Evolutionary conservation across 148 eudicot species (phyloP).

Genomic region (Vaccinium corymbosum): DNA sequence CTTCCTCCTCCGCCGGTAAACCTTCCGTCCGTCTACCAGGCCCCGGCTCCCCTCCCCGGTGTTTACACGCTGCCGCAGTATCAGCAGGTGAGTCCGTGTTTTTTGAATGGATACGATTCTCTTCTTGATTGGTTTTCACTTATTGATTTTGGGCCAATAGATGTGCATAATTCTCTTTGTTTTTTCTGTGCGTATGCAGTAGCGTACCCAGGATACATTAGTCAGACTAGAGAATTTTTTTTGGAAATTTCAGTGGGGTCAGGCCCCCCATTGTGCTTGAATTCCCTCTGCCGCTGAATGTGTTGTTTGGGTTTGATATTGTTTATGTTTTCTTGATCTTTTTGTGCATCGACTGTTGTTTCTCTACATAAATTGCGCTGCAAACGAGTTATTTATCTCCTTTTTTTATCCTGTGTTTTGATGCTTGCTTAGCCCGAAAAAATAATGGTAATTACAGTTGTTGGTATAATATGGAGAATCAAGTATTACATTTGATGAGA

Average conservation of each 20-base stretch:
- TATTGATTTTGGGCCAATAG: not conserved
- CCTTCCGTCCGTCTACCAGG: slow-evolving; percentile 32
- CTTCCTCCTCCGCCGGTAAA: slow-evolving; percentile 15
- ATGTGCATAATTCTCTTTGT: not conserved
- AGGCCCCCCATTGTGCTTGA: no score
- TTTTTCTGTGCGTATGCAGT: no score
- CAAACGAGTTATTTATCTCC: not conserved
- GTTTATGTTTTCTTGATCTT: not conserved
- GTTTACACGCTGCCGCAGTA: slow-evolving; percentile 70
- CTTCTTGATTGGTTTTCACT: not conserved
- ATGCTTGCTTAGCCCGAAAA: not conserved
- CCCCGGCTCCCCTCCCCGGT: slow-evolving; percentile 25
- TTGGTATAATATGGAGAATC: not conserved
- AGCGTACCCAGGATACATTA: no score
- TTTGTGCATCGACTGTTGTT: not conserved
- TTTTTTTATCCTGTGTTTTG: not conserved
- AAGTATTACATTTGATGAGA: not conserved
- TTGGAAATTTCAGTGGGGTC: no score
- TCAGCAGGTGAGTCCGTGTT: slow-evolving; percentile 47
- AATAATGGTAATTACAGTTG: not conserved
- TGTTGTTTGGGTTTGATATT: not conserved
- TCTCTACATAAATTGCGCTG: not conserved
- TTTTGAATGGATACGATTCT: not conserved
- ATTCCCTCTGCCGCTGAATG: no score
- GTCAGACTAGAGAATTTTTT: no score